Percentiles rank a stretch among this genome's conserved stretches.
Conservation (phyloP, 2,329 filamentous ascomycete genomes). For the Fusarium devonianum region DNA sequence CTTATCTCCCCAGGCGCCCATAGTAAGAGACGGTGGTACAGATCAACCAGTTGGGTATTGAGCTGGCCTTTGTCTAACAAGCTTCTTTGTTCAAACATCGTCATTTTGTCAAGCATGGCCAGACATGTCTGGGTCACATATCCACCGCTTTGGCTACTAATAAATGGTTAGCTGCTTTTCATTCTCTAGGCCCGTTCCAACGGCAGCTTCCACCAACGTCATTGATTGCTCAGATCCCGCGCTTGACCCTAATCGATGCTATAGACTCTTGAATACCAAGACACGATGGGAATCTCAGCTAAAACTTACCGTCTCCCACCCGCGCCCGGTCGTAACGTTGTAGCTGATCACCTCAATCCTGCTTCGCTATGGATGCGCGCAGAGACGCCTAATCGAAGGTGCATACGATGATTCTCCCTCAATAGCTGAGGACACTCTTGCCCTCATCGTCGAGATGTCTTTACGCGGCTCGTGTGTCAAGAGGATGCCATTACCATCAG, state of each 20-base stretch:
- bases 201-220: slow-evolving; percentile 6
- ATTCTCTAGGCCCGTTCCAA: background rate
- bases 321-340: background rate
- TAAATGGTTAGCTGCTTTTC: background rate
- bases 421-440: slow-evolving; percentile 44
- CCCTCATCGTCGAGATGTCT: slow-evolving; percentile 46
- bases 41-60: no score
- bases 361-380: slow-evolving; percentile 47
- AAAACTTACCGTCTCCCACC: slow-evolving; percentile 2
- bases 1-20: no score
- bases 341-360: no score
- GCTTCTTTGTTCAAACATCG: background rate
- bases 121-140: no score
- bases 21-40: no score
- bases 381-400: slow-evolving; percentile 48
- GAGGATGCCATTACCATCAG: slow-evolving; percentile 45
- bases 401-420: slow-evolving; percentile 42
- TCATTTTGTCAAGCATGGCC: background rate
- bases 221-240: background rate
- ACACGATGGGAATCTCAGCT: background rate
- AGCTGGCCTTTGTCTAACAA: no score
- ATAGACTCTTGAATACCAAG: no score
- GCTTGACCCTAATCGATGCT: no score
- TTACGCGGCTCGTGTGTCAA: slow-evolving; percentile 49
- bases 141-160: slow-evolving; percentile 4